Base-by-base conservation (phyloP, 2,329 filamentous ascomycete species). In the Colletotrichum sp. region DNA sequence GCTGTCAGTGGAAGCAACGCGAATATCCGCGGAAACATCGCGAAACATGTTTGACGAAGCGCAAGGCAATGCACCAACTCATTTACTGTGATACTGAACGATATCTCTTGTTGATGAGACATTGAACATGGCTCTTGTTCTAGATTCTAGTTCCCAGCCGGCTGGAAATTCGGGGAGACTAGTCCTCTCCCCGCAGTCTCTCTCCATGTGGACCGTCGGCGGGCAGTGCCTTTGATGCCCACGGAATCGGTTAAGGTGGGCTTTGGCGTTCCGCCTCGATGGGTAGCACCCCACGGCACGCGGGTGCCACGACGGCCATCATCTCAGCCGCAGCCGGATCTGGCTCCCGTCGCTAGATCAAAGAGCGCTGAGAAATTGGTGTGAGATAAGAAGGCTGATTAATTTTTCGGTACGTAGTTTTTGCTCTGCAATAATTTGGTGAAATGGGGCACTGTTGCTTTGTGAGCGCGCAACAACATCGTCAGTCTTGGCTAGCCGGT, bases 381-480 rank as follows among this genome's bases (percentile, higher is more conserved):
- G 10, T 18, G 24, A 28, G 26, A 18, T 18, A 18, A 18, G 13
- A 12, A 28, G n/a, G 12, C 44, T 21, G 44, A 52, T 52, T 13
- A 13, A 21, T 21, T 52, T 21, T 49, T 13, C 1, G 4, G 44
- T 52, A 24, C n/a, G 44, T 21, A 13, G 44, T 13, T 21, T 10
- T n/a, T 49, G 18, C 39, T n/a, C 18, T 49, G 8, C 6, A 4
- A n/a, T n/a, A 2, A 49, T n/a, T n/a, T n/a, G 1, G 3, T 6
- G 39, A 0, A n/a, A n/a, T 0, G 39, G 18, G 18, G 18, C 39
- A n/a, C 39, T n/a, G 2, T n/a, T 21, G 0, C 44, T 49, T 21
- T 13, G 44, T 7, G 16, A 49, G n/a, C n/a, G 44, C 10, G n/a
- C n/a, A 52, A 24, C 6, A 5, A 2, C 6, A 21, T 52, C 44